phyloP scores from a whole-genome alignment of 129 eudicot species.

The Mikania micrantha region DNA sequence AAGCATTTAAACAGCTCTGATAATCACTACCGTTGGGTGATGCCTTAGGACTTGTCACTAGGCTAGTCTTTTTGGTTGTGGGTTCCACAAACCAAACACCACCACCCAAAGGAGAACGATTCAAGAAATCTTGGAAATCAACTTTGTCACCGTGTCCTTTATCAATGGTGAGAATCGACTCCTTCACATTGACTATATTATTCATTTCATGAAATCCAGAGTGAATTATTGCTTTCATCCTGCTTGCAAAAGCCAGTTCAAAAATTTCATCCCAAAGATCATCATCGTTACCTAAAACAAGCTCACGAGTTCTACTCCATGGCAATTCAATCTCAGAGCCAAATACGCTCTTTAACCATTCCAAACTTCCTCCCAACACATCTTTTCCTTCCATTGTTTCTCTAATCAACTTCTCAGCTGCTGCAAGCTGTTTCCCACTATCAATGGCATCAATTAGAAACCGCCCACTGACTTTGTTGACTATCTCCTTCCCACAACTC shows the following conservation, averaged over 20 bases:
- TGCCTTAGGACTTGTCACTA: conserved; percentile 37
- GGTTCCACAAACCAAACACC: conserved; percentile 93
- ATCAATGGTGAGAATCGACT: conserved; percentile 45
- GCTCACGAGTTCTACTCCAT: conserved; percentile 92
- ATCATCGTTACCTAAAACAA: conserved; percentile 80
- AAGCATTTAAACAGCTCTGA: conserved; percentile 59
- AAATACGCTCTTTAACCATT: conserved; percentile 88
- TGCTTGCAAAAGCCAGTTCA: conserved; percentile 68
- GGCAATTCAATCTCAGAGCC: conserved; percentile 95
- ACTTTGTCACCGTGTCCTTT: conserved; percentile 35
- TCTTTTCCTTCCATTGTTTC: conserved; percentile 86
- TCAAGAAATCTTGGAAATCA: conserved; percentile 59
- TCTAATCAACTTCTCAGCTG: conserved; percentile 76
- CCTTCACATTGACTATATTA: conserved; percentile 47
- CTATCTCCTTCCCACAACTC: conserved; percentile 81
- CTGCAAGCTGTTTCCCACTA: conserved; percentile 70
- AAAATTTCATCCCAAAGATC: conserved; percentile 96
- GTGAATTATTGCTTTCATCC: conserved; percentile 74
- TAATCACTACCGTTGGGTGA: conserved; percentile 56
- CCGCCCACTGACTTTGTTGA: conserved; percentile 54
- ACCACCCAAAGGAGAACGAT: conserved; percentile 53
- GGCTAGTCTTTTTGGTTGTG: conserved; percentile 34
- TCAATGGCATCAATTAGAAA: conserved; percentile 65
- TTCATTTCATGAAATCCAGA: conserved; percentile 54
- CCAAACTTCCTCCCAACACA: conserved; percentile 90